Conservation (phyloP, 306 rosid genomes). For the Cucumis melo region DNA sequence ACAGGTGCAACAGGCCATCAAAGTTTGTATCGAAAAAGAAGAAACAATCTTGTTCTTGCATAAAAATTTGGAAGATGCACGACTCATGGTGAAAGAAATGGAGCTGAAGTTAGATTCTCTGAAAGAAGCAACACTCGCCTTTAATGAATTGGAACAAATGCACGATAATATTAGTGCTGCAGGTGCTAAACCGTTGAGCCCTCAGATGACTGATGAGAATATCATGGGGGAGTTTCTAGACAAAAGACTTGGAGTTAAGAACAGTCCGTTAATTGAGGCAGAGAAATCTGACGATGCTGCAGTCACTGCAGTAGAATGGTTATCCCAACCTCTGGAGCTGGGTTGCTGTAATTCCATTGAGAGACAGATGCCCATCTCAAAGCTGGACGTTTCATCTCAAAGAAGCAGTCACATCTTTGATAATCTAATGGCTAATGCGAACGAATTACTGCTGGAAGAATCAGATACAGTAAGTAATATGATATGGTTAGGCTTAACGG, state of each 20-base stretch:
- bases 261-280: conserved; percentile 31
- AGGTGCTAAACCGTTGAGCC: conserved; percentile 26
- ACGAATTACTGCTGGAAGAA: conserved; percentile 26
- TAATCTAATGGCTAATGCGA: conserved; percentile 17
- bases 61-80: conserved; percentile 74
- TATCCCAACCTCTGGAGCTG: conserved; percentile 26
- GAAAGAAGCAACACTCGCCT: conserved; percentile 60
- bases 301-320: conserved; percentile 42
- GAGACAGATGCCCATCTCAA: conserved; percentile 16
- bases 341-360: conserved; percentile 15
- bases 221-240: conserved; percentile 27
- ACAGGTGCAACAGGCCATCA: conserved; percentile 62
- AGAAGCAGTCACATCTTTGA: conserved; percentile 14
- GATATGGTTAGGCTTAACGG: conserved; percentile 26
- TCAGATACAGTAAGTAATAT: conserved; percentile 25
- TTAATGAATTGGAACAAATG: conserved; percentile 41
- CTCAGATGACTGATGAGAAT: conserved; percentile 33
- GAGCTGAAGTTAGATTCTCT: conserved; percentile 59
- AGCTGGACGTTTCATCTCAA: conserved; percentile 18
- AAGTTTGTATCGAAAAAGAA: conserved; percentile 62
- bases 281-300: conserved; percentile 41
- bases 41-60: conserved; percentile 59
- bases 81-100: conserved; percentile 48
- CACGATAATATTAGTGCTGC: conserved; percentile 21
- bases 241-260: conserved; percentile 26